Conservation (phyloP, 805 yeast genomes). For the Cyberlindnera veronae region DNA sequence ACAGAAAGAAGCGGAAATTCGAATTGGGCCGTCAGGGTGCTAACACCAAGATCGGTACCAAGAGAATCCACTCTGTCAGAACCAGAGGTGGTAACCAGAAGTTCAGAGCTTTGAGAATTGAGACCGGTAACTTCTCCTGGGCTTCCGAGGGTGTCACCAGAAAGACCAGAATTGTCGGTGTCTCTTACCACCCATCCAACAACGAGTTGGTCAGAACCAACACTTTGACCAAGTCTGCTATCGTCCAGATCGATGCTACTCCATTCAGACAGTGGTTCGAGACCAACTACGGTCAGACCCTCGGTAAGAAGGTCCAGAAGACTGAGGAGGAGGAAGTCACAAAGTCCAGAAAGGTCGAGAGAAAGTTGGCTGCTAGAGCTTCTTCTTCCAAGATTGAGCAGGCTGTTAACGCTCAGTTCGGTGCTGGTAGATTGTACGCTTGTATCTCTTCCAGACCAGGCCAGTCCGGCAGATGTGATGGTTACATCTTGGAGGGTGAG, state of each 20-base stretch:
- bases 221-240: conserved; percentile 98
- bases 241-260: conserved; percentile 99
- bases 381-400: conserved; percentile 78
- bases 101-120: conserved; percentile 99
- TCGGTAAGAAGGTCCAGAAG: conserved; percentile 78
- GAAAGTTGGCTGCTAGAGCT: conserved; percentile 93
- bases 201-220: conserved; percentile 99
- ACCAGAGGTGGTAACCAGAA: conserved; percentile 99
- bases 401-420: conserved; percentile 94
- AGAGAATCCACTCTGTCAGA: conserved; percentile 99
- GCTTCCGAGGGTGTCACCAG: conserved; percentile 98
- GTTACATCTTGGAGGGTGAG: conserved; percentile 99
- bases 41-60: conserved; percentile 97
- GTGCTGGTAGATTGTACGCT: conserved; percentile 99
- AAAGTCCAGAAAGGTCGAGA: conserved; percentile 77
- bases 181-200: conserved; percentile 99
- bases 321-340: conserved; percentile 56
- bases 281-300: conserved; percentile 91
- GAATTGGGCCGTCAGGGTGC: conserved; percentile 99
- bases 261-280: conserved; percentile 99
- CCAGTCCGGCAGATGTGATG: conserved; percentile 99
- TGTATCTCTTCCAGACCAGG: conserved; percentile 99
- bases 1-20: conserved; percentile 99
- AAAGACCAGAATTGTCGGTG: conserved; percentile 98
- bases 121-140: conserved; percentile 99